Conservation (phyloP, 768 basidiomycete species). For the Fistulinella prunicolor region DNA sequence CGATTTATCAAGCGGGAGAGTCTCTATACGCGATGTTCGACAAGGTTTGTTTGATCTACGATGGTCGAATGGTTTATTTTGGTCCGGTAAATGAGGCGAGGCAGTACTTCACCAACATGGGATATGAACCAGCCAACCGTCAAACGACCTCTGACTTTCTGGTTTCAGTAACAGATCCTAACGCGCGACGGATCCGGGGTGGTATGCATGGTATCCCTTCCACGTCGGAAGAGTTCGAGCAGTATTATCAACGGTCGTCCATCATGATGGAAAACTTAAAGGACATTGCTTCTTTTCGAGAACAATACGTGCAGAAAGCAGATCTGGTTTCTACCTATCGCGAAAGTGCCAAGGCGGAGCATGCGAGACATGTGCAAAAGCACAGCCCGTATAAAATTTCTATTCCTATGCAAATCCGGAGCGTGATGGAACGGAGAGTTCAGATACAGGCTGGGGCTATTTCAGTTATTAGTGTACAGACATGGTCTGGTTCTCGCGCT, state of each 20-base stretch:
- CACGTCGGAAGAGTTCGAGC: conserved; percentile 57
- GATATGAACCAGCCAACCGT: conserved; percentile 50
- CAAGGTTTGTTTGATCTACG: conserved; percentile 65
- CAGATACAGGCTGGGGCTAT: conserved; percentile 45
- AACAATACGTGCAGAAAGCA: conserved; percentile 43
- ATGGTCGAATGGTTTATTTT: conserved; percentile 58
- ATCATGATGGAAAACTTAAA: conserved; percentile 39
- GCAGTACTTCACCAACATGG: conserved; percentile 57
- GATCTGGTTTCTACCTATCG: conserved; percentile 44
- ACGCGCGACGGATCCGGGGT: conserved; percentile 50
- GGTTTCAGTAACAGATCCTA: conserved; percentile 59
- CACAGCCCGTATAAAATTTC: conserved; percentile 49
- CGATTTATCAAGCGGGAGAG: conserved; percentile 85
- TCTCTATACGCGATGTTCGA: conserved; percentile 62
- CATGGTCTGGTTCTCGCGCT: conserved; percentile 9
- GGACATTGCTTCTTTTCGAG: conserved; percentile 48
- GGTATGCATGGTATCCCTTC: conserved; percentile 30
- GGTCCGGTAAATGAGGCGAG: conserved; percentile 53
- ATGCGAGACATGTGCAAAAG: conserved; percentile 44
- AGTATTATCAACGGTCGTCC: conserved; percentile 43
- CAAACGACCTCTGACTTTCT: conserved; percentile 67
- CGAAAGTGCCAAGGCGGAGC: conserved; percentile 51
- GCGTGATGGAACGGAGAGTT: conserved; percentile 46
- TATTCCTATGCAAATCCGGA: conserved; percentile 44
- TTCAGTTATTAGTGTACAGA: conserved; percentile 30